These are phyloP conservation scores for Apiospora saccharicola DNA, from an alignment of 2,329 filamentous ascomycete species.

Conservation along the genomic window DNA sequence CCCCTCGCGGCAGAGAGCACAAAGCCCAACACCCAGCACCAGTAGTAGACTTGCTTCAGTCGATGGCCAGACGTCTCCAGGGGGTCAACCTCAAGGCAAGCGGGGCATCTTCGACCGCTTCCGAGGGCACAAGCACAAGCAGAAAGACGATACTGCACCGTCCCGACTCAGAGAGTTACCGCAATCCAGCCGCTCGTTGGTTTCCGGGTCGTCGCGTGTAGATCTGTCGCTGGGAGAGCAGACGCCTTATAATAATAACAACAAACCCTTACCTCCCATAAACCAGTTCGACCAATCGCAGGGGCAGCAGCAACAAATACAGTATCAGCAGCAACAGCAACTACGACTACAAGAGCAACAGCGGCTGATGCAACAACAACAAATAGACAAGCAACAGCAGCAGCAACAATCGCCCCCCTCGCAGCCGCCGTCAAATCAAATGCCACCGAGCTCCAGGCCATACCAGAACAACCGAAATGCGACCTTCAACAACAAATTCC, in stretches of 20 bases:
- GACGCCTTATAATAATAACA: slow-evolving; percentile 46
- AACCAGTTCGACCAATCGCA: slow-evolving; percentile 34
- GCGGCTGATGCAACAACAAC: slow-evolving; percentile 4
- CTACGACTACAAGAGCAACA: background rate
- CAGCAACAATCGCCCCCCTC: background rate
- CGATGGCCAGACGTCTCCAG: slow-evolving; percentile 67
- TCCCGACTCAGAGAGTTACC: slow-evolving; percentile 57
- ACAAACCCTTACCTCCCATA: slow-evolving; percentile 42
- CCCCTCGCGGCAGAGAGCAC: slow-evolving; percentile 63
- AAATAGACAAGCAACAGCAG: background rate
- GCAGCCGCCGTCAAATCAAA: background rate
- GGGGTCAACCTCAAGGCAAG: slow-evolving; percentile 50
- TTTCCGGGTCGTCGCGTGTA: slow-evolving; percentile 55
- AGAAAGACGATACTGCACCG: slow-evolving; percentile 56
- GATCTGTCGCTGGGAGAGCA: slow-evolving; percentile 53
- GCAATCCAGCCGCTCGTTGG: slow-evolving; percentile 61
- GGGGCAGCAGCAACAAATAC: slow-evolving; percentile 28
- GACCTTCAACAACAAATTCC: slow-evolving; percentile 69
- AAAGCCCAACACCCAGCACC: slow-evolving; percentile 83
- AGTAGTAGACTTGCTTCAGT: slow-evolving; percentile 62
- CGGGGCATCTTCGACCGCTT: slow-evolving; percentile 59
- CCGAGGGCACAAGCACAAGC: slow-evolving; percentile 60
- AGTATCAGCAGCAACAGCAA: background rate
- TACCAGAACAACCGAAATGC: slow-evolving; percentile 45
- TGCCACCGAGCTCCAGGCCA: slow-evolving; percentile 8